These are phyloP conservation scores for Saccharomycodes ludwigii DNA, from an alignment of 805 yeast genomes.

Conservation along the genomic window DNA sequence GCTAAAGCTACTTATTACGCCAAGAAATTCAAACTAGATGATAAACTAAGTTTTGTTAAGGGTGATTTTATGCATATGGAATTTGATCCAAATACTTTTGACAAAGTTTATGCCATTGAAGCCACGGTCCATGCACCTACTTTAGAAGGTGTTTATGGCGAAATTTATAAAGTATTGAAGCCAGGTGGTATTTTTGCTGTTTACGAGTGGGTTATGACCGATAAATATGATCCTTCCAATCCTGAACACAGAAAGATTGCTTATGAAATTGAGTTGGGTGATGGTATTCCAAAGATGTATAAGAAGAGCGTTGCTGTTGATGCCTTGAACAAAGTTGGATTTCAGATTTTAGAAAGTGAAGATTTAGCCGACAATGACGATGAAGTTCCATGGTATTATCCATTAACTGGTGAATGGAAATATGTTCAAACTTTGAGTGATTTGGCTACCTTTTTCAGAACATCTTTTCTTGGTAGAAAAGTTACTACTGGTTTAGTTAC, in stretches of 20 bases:
- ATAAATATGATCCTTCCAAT: slow-evolving; percentile 74
- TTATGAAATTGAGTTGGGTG: slow-evolving; percentile 96
- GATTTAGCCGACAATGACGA: slow-evolving; percentile 80
- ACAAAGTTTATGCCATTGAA: slow-evolving; percentile 96
- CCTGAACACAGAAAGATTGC: slow-evolving; percentile 88
- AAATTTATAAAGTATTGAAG: slow-evolving; percentile 87
- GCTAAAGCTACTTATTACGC: slow-evolving; percentile 84
- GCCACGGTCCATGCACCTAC: slow-evolving; percentile 98
- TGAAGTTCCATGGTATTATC: slow-evolving; percentile 94
- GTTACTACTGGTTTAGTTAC: slow-evolving; percentile 74
- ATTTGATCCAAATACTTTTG: slow-evolving; percentile 79
- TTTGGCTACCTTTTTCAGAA: slow-evolving; percentile 74
- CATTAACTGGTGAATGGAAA: slow-evolving; percentile 88
- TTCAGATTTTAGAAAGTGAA: slow-evolving; percentile 57
- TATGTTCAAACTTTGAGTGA: slow-evolving; percentile 72
- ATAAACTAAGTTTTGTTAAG: slow-evolving; percentile 76
- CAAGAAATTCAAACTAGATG: slow-evolving; percentile 44
- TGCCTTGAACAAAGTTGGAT: slow-evolving; percentile 80
- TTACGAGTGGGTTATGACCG: slow-evolving; percentile 99
- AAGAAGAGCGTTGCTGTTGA: slow-evolving; percentile 70
- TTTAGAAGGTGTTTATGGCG: slow-evolving; percentile 88
- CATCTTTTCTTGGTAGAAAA: slow-evolving; percentile 75
- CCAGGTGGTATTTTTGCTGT: slow-evolving; percentile 98
- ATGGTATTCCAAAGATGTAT: slow-evolving; percentile 98
- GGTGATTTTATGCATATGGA: slow-evolving; percentile 99